Conservation (phyloP, 495 filamentous ascomycete species). For the Talaromyces thailandensis region DNA sequence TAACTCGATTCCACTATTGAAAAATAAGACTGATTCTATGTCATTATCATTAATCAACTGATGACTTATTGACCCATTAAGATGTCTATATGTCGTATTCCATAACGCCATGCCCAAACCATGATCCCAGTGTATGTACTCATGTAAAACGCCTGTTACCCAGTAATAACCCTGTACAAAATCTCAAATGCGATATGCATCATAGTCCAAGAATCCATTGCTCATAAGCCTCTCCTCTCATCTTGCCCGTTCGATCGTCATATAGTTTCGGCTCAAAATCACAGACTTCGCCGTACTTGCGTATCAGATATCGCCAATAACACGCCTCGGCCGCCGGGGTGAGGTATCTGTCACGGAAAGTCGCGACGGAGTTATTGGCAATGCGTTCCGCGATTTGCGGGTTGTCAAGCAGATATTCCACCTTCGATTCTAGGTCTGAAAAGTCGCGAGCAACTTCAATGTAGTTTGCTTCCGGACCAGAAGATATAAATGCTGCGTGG, state of each 20-base stretch:
- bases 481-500: slow-evolving; percentile 24
- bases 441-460: slow-evolving; percentile 47
- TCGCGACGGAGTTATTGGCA: slow-evolving; percentile 43
- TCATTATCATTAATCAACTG: neutral
- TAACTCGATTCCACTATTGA: neutral
- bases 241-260: slow-evolving; percentile 19
- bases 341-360: slow-evolving; percentile 50
- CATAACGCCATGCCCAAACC: neutral
- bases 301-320: slow-evolving; percentile 50
- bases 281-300: slow-evolving; percentile 34
- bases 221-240: slow-evolving; percentile 29
- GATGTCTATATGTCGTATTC: neutral
- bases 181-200: neutral
- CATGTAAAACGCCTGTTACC: neutral
- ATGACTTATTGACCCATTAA: neutral
- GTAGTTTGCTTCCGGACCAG: slow-evolving; percentile 51
- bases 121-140: neutral
- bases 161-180: neutral
- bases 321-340: slow-evolving; percentile 53
- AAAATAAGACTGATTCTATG: neutral
- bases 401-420: slow-evolving; percentile 41
- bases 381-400: slow-evolving; percentile 41
- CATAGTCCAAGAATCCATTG: slow-evolving; percentile 22
- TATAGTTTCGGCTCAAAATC: slow-evolving; percentile 34
- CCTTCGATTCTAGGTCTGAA: slow-evolving; percentile 41